These are phyloP conservation scores for Bidens hawaiensis DNA, from an alignment of 140 eudicot species.

Conservation along the genomic window DNA sequence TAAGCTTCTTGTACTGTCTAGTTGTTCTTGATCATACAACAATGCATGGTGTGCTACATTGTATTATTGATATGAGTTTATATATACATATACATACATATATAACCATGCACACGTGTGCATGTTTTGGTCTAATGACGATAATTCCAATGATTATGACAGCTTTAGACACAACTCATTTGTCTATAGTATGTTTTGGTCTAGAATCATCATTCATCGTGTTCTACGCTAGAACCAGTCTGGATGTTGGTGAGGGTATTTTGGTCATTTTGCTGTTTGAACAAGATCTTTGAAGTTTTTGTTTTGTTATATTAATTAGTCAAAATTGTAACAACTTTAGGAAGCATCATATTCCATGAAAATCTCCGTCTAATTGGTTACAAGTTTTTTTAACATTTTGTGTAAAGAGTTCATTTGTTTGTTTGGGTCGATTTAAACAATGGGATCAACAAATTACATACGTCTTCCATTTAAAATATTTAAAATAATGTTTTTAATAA, in stretches of 20 bases:
- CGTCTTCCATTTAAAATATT: not conserved
- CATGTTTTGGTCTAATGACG: conserved; percentile 40
- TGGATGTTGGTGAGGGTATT: conserved; percentile 5
- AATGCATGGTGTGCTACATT: conserved; percentile 24
- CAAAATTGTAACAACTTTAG: conserved; percentile 9
- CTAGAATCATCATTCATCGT: conserved; percentile 18
- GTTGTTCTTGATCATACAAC: conserved; percentile 20
- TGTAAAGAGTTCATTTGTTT: conserved; percentile 7
- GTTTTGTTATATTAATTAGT: no score
- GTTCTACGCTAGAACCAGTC: conserved; percentile 15
- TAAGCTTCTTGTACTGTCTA: conserved; percentile 13
- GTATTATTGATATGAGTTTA: not conserved
- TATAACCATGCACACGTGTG: conserved; percentile 6
- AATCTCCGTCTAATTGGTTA: conserved; percentile 21
- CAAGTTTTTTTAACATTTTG: conserved; percentile 1
- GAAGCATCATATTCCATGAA: conserved; percentile 28
- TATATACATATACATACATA: conserved; percentile 14
- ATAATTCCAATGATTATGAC: conserved; percentile 42
- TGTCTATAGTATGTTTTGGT: conserved; percentile 32
- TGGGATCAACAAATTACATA: conserved; percentile 4
- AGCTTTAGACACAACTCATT: conserved; percentile 32
- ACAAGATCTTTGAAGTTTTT: not conserved
- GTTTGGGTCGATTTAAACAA: conserved; percentile 27
- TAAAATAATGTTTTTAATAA: conserved; percentile 5
- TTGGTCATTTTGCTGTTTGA: not conserved